Conservation (phyloP, 257 asterid species). For the Rauvolfia tetraphylla region DNA sequence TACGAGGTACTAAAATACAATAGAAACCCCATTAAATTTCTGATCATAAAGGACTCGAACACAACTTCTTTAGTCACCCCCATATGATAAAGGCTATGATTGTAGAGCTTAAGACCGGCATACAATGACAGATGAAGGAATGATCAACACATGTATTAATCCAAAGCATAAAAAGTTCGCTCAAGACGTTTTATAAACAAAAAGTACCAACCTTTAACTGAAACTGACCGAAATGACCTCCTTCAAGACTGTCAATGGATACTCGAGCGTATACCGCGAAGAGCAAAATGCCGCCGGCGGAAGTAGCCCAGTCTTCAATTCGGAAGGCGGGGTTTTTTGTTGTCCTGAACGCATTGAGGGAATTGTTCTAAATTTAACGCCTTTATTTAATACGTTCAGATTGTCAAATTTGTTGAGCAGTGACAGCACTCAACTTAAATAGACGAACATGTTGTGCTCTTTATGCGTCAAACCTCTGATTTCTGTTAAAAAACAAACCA, state of each 20-base stretch:
- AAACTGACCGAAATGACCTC: conserved; percentile 6
- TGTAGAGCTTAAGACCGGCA: background rate
- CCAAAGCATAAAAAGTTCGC: background rate
- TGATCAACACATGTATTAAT: background rate
- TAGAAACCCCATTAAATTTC: background rate
- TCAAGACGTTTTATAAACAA: background rate
- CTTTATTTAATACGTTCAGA: too few relatives aligned
- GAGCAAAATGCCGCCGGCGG: conserved; percentile 7
- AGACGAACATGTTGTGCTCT: too few relatives aligned
- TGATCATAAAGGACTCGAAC: background rate
- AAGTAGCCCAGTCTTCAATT: too few relatives aligned
- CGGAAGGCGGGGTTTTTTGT: too few relatives aligned
- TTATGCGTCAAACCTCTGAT: too few relatives aligned
- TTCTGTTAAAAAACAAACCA: too few relatives aligned
- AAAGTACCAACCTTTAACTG: background rate
- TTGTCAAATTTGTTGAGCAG: too few relatives aligned
- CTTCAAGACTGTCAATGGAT: background rate
- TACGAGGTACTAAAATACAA: background rate
- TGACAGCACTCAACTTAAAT: too few relatives aligned
- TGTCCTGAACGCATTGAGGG: too few relatives aligned
- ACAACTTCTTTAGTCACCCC: background rate
- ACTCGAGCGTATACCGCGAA: background rate
- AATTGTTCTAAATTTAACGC: too few relatives aligned
- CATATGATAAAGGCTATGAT: background rate
- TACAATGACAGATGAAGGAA: background rate